phyloP scores from a whole-genome alignment of 2,329 filamentous ascomycete species.

The Neonectria coccinea region DNA sequence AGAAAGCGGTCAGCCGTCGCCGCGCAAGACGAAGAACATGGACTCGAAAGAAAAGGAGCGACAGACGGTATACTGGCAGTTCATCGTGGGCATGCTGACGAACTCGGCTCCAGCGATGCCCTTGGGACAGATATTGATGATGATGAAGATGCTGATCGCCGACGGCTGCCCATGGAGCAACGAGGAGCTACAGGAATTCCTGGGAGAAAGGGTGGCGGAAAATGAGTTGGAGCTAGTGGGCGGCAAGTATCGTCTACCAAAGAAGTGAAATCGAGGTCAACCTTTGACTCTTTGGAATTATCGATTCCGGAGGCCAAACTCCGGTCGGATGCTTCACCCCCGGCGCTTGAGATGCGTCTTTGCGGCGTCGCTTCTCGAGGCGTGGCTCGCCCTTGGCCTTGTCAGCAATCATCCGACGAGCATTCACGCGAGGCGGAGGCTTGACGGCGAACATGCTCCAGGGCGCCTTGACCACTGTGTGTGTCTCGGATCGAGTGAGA shows the following conservation, averaged over 20 bases:
- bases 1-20: slow-evolving; percentile 52
- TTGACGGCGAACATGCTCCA: slow-evolving; percentile 3
- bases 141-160: slow-evolving; percentile 91
- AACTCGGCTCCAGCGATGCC: slow-evolving; percentile 87
- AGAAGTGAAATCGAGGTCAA: slow-evolving; percentile 59
- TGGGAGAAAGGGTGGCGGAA: slow-evolving; percentile 80
- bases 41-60: slow-evolving; percentile 73
- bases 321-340: background rate
- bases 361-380: slow-evolving; percentile 9
- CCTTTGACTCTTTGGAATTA: slow-evolving; percentile 5
- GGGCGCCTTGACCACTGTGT: slow-evolving; percentile 11
- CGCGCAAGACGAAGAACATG: slow-evolving; percentile 66
- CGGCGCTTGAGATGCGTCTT: background rate
- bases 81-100: slow-evolving; percentile 94
- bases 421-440: background rate
- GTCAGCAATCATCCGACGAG: background rate
- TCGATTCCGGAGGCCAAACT: slow-evolving; percentile 14
- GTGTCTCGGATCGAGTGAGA: slow-evolving; percentile 13
- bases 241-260: slow-evolving; percentile 76
- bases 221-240: slow-evolving; percentile 76
- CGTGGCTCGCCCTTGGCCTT: slow-evolving; percentile 6
- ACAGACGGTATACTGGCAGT: slow-evolving; percentile 83
- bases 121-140: slow-evolving; percentile 85
- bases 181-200: slow-evolving; percentile 86
- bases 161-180: slow-evolving; percentile 91